These are phyloP conservation scores for Coemansia sp. DNA, from an alignment of 192 early-diverging fungal species.

Conservation along the genomic window DNA sequence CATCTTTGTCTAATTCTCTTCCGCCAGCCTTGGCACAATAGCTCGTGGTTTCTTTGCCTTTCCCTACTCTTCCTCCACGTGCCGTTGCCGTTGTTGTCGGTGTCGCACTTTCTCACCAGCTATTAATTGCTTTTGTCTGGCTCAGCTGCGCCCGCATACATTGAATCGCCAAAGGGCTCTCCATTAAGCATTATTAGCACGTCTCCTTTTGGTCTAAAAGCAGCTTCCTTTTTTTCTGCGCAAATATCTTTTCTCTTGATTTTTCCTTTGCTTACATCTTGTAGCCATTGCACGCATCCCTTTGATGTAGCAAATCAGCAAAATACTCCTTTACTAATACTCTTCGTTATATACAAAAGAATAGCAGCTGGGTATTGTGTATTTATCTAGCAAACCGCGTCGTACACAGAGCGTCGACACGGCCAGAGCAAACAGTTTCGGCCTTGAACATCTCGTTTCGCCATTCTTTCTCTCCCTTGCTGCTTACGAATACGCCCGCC, in stretches of 20 bases:
- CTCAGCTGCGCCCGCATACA: constrained; percentile 6
- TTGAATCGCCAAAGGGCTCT: constrained; percentile 8
- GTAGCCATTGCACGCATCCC: neutral
- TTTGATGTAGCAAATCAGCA: neutral
- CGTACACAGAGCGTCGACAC: neutral
- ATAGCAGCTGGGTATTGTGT: neutral
- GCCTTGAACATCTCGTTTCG: neutral
- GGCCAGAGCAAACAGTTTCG: neutral
- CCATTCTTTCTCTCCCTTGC: neutral
- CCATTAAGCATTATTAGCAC: constrained; percentile 9
- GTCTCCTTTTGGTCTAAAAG: constrained; percentile 3
- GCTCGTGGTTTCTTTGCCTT: neutral
- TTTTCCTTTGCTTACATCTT: neutral
- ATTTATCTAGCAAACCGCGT: neutral
- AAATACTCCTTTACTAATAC: neutral
- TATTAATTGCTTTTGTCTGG: constrained; percentile 4
- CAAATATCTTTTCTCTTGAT: constrained; percentile 10
- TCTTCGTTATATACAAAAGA: neutral
- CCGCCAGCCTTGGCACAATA: neutral
- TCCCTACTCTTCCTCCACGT: neutral
- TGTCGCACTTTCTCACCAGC: constrained; percentile 2
- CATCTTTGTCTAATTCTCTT: neutral
- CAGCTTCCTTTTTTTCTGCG: constrained; percentile 5
- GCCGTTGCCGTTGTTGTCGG: neutral
- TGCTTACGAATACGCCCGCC: neutral